Percentiles rank a stretch among this genome's conserved stretches.
Conservation (phyloP, 768 basidiomycete species). For the Hericium erinaceus region DNA sequence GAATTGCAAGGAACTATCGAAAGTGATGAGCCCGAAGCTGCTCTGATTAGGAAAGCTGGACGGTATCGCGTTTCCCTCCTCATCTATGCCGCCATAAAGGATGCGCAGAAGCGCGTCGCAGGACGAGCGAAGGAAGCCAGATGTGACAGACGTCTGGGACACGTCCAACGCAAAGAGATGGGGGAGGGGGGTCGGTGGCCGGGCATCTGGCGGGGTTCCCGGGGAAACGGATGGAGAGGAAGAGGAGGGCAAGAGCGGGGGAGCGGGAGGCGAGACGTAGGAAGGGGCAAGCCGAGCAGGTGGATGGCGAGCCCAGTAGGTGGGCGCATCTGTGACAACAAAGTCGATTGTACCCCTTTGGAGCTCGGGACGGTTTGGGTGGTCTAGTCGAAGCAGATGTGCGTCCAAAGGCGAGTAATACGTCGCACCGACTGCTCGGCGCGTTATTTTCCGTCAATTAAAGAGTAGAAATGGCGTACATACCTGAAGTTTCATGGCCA, state of each 20-base stretch:
- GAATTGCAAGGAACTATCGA: slow-evolving; percentile 74
- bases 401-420: slow-evolving; percentile 63
- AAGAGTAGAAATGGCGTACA: slow-evolving; percentile 17
- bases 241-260: slow-evolving; percentile 41
- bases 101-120: slow-evolving; percentile 53
- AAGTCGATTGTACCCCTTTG: slow-evolving; percentile 91
- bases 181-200: slow-evolving; percentile 56
- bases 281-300: slow-evolving; percentile 42
- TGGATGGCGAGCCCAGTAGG: slow-evolving; percentile 80
- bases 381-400: slow-evolving; percentile 70
- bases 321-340: slow-evolving; percentile 48
- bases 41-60: slow-evolving; percentile 45
- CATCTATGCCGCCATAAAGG: slow-evolving; percentile 48
- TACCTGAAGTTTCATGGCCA: slow-evolving; percentile 74
- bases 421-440: not conserved
- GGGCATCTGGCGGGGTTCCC: slow-evolving; percentile 24
- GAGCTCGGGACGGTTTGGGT: slow-evolving; percentile 75
- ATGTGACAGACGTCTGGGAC: slow-evolving; percentile 52
- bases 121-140: slow-evolving; percentile 61
- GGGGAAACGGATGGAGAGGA: slow-evolving; percentile 40
- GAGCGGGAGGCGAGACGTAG: slow-evolving; percentile 43
- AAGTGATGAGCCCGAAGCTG: slow-evolving; percentile 74
- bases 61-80: slow-evolving; percentile 31
- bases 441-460: not conserved
- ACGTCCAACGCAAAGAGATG: slow-evolving; percentile 88